Evolutionary conservation across 2,329 filamentous ascomycete species (phyloP), one percentile per base, ranked within the genome.

Genomic region (Fusarium keratoplasticum): DNA sequence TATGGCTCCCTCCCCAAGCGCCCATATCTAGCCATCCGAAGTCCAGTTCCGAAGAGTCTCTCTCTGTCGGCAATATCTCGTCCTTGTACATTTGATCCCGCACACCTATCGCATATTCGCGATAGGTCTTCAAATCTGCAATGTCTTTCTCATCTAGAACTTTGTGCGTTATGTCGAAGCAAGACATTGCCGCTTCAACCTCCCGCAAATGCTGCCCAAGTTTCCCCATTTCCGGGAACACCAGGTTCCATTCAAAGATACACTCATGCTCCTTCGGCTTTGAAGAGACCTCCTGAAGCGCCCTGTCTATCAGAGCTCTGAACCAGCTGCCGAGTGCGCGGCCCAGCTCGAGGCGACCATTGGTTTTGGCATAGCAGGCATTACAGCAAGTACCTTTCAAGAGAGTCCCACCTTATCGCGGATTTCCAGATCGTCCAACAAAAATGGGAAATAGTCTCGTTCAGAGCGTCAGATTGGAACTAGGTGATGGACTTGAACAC

Each of bases 321-420:
- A 74, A 5, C 69, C 61, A 71, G 4, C 11, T 10, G 1, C 27
- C 5, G 4, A 76, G 44, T 4, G n/a, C 3, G 2, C n/a, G 16
- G 3, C 20, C 27, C 0, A 76, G 44, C 14, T 66, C 18, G 1
- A 44, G 6, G 3, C 63, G 60, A 2, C 69, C 65, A 7, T 44
- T 27, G 2, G 61, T 20, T 14, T 61, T 11, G 9, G 25, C 58
- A n/a, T 71, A 55, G 9, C 74, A 76, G 2, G 8, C 9, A 22
- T 73, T 74, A 14, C 73, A 75, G 8, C 16, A 42, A 2, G 33
- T 44, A 10, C 18, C 35, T 13, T 67, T 22, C 1, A 63, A 6
- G 1, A 64, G 22, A 2, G 27, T 5, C 3, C 31, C 1, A 38
- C 55, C 0, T 65, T 55, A 11, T 2, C 29, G 29, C 29, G 9